Percentiles rank a stretch among this genome's conserved stretches.
Conservation (phyloP, 2,329 filamentous ascomycete genomes). For the Pseudogymnoascus sp. region DNA sequence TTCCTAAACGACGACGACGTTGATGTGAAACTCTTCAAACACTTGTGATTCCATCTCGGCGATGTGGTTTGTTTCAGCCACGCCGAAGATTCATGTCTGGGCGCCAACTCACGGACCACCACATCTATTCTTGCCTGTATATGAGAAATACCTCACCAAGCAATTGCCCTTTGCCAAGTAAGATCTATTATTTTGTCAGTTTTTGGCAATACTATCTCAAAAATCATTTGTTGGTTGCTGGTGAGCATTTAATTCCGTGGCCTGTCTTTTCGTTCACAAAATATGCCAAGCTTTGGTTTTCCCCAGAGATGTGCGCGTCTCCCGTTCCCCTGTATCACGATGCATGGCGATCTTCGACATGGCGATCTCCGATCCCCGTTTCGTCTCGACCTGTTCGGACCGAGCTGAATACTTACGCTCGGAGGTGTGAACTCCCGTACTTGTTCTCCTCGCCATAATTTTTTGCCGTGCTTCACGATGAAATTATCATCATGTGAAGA, state of each 20-base stretch:
- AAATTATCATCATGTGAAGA: neutral
- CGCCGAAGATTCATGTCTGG: neutral
- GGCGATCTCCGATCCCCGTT: neutral
- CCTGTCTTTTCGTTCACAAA: neutral
- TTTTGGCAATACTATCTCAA: neutral
- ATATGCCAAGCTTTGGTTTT: neutral
- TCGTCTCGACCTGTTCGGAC: neutral
- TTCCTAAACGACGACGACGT: neutral
- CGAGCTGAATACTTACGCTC: neutral
- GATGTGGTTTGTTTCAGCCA: constrained; percentile 2
- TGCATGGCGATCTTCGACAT: neutral
- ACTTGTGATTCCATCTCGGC: neutral
- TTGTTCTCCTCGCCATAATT: neutral
- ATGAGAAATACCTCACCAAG: neutral
- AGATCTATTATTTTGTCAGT: neutral
- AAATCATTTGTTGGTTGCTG: neutral
- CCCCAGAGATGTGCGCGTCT: neutral
- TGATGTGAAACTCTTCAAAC: constrained; percentile 3
- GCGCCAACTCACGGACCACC: neutral
- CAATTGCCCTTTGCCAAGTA: neutral
- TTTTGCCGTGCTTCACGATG: neutral
- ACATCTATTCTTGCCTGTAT: neutral
- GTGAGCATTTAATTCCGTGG: neutral
- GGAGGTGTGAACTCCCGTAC: neutral
- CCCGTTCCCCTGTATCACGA: constrained; percentile 2